Percentiles rank a stretch among this genome's conserved stretches.
These are phyloP conservation scores for Acorus calamus DNA, from an alignment of 106 monocot genomes.

Conservation along the genomic window DNA sequence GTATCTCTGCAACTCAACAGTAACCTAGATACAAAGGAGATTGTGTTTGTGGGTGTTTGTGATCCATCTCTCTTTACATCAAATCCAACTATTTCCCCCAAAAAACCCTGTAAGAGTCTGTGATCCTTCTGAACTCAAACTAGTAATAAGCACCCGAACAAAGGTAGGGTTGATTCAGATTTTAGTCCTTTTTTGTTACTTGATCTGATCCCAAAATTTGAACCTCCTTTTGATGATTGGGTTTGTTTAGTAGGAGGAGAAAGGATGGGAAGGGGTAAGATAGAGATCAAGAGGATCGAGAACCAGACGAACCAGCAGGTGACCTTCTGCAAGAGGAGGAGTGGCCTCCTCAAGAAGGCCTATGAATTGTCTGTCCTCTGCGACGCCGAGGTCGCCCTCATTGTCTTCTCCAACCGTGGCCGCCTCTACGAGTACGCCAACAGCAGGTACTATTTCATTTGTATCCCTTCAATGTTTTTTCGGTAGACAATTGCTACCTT, in stretches of 20 bases:
- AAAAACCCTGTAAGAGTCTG: no score
- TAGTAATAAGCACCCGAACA: no score
- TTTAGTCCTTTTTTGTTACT: no score
- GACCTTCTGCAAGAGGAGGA: conserved; percentile 15
- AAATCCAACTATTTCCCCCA: no score
- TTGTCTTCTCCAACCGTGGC: conserved; percentile 16
- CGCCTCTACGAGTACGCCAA: conserved; percentile 14
- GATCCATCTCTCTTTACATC: no score
- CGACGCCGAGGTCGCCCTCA: conserved; percentile 13
- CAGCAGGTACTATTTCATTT: conserved; percentile 5
- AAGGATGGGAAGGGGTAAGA: conserved; percentile 12
- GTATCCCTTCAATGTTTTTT: not conserved
- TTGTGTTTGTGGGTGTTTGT: no score
- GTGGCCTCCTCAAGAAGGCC: conserved; percentile 12
- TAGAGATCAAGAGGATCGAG: conserved; percentile 19
- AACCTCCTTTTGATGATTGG: not conserved
- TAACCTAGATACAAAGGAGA: no score
- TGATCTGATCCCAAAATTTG: not conserved
- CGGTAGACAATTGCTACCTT: no score
- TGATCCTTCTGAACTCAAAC: no score
- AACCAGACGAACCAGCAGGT: conserved; percentile 13
- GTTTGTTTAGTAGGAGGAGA: not conserved
- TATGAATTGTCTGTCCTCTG: conserved; percentile 15
- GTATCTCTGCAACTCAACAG: not conserved
- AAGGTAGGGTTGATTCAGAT: no score